Evolutionary conservation across 768 basidiomycete species (phyloP).

Genomic region (Lentinus tigrinus): DNA sequence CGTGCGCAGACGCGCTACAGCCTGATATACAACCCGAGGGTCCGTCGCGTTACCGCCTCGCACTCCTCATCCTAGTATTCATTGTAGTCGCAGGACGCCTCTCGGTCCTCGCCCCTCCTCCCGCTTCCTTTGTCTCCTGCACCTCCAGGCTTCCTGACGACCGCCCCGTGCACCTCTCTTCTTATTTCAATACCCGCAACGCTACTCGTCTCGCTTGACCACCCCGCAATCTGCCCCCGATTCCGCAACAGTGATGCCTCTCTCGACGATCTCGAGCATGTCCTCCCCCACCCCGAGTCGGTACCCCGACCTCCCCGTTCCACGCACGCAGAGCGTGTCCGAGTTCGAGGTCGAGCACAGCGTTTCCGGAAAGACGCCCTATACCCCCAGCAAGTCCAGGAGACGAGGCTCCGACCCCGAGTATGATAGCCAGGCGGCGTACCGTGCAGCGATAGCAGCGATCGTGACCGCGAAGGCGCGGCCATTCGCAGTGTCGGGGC

Average conservation of each 20-base stretch:
- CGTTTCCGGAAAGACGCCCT: slow-evolving; percentile 13
- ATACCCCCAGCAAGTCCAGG: slow-evolving; percentile 21
- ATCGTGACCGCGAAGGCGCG: slow-evolving; percentile 58
- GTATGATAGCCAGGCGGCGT: slow-evolving; percentile 51
- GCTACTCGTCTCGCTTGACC: background rate
- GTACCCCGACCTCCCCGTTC: slow-evolving; percentile 40
- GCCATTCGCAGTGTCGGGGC: slow-evolving; percentile 64
- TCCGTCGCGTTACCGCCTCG: slow-evolving; percentile 12
- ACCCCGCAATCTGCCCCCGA: background rate
- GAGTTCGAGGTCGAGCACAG: slow-evolving; percentile 67
- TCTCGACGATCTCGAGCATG: slow-evolving; percentile 21
- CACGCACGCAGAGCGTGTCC: slow-evolving; percentile 42
- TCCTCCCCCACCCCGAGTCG: slow-evolving; percentile 33
- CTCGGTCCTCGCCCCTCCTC: background rate
- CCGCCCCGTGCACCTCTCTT: background rate
- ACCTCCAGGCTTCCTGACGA: slow-evolving; percentile 4
- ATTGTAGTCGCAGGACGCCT: background rate
- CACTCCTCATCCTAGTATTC: slow-evolving; percentile 9
- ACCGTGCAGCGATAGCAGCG: slow-evolving; percentile 52
- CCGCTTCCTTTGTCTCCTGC: slow-evolving; percentile 9
- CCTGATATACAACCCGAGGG: slow-evolving; percentile 5
- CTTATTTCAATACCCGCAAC: background rate
- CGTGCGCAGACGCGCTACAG: slow-evolving; percentile 2
- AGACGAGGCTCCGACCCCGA: slow-evolving; percentile 35
- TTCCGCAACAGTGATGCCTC: slow-evolving; percentile 14